Conservation (phyloP, 1,284 basidiomycete species). For the Flammula alnicola region DNA sequence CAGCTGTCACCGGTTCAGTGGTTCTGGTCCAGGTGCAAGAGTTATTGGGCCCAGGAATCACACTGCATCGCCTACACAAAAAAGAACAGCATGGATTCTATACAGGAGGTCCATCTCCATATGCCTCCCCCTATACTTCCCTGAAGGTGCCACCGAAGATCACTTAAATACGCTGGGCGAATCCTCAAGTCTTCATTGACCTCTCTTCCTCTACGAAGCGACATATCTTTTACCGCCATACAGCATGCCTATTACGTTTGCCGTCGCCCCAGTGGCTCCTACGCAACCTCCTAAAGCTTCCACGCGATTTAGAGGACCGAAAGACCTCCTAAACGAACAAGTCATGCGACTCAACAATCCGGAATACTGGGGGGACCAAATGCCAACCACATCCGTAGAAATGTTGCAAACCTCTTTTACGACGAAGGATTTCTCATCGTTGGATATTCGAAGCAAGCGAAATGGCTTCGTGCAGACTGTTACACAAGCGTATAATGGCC, state of each 20-base stretch:
- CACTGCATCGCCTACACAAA: too few species aligned
- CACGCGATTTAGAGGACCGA: neutral
- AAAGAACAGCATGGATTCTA: too few species aligned
- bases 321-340: conserved; percentile 12
- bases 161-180: too few species aligned
- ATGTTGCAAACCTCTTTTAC: conserved; percentile 7
- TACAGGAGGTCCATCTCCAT: too few species aligned
- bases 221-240: too few species aligned
- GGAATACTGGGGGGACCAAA: conserved; percentile 10
- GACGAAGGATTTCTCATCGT: neutral
- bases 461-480: conserved; percentile 25
- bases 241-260: conserved; percentile 8
- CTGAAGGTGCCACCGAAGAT: too few species aligned
- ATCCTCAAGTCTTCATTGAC: too few species aligned
- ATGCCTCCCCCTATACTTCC: too few species aligned
- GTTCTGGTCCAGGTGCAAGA: too few species aligned
- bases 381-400: neutral
- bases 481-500: conserved; percentile 21
- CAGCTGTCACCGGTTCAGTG: too few species aligned
- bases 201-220: too few species aligned
- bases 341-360: neutral
- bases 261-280: conserved; percentile 7
- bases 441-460: conserved; percentile 4
- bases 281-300: neutral
- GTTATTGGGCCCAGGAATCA: too few species aligned